Evolutionary conservation across 345 rosid species (phyloP).

Genomic region (Bruguiera parviflora): DNA sequence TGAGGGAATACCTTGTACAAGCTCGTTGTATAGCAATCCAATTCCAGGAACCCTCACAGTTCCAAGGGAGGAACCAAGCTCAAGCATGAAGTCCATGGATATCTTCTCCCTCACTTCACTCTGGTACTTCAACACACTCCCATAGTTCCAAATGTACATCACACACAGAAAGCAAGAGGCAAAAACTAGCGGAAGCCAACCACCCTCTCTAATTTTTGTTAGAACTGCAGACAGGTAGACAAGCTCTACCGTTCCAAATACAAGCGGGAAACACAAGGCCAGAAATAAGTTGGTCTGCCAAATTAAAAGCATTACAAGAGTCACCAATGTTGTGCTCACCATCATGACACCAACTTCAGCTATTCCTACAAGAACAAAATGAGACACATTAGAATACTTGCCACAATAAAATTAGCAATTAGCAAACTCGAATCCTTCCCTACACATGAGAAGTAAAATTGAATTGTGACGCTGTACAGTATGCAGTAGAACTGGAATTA

Average conservation of each 20-base stretch:
- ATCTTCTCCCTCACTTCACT: slow-evolving; percentile 90
- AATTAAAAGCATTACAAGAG: slow-evolving; percentile 88
- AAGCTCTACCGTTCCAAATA: slow-evolving; percentile 83
- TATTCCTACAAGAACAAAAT: slow-evolving; percentile 56
- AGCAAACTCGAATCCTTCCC: slow-evolving; percentile 1
- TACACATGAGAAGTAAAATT: not conserved
- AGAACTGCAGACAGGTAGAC: slow-evolving; percentile 77
- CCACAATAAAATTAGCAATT: not conserved
- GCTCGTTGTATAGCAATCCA: slow-evolving; percentile 82
- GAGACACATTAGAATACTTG: slow-evolving; percentile 8
- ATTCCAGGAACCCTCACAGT: slow-evolving; percentile 84
- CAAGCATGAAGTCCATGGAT: slow-evolving; percentile 79
- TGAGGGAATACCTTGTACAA: slow-evolving; percentile 87
- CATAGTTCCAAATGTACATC: slow-evolving; percentile 96
- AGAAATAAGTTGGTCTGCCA: slow-evolving; percentile 86
- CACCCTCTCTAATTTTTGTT: slow-evolving; percentile 70
- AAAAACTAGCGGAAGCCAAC: slow-evolving; percentile 91
- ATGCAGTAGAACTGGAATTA: not conserved
- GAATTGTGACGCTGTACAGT: not conserved
- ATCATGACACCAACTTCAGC: slow-evolving; percentile 98
- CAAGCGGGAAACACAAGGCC: slow-evolving; percentile 71
- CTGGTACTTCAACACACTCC: slow-evolving; percentile 86
- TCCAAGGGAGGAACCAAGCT: slow-evolving; percentile 81
- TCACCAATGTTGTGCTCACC: slow-evolving; percentile 80
- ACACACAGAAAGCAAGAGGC: slow-evolving; percentile 64